These are phyloP conservation scores for Clavispora asparagi DNA, from an alignment of 805 yeast genomes.

Conservation along the genomic window DNA sequence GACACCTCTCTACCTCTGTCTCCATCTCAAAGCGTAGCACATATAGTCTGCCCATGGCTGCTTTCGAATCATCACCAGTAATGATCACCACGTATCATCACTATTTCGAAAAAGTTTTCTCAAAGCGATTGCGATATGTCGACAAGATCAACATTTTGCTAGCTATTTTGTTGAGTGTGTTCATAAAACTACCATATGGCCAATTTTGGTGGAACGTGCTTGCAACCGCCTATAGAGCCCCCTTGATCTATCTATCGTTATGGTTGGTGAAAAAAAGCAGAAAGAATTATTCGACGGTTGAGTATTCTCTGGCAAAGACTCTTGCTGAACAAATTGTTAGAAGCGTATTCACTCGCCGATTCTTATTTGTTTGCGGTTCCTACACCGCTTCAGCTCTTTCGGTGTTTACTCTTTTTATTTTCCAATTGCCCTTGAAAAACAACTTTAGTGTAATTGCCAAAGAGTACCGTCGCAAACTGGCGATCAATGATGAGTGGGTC, in stretches of 20 bases:
- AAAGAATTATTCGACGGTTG: conserved; percentile 23
- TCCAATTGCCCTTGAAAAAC: conserved; percentile 22
- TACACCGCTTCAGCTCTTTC: conserved; percentile 20
- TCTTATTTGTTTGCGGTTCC: conserved; percentile 13
- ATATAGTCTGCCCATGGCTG: neutral
- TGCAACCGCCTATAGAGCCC: conserved; percentile 22
- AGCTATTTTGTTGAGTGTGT: conserved; percentile 21
- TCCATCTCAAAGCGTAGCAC: neutral
- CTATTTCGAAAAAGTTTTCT: conserved; percentile 25
- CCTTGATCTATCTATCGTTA: conserved; percentile 26
- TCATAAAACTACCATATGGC: conserved; percentile 24
- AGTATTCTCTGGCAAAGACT: conserved; percentile 27
- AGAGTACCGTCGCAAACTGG: conserved; percentile 34
- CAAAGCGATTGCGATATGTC: conserved; percentile 32
- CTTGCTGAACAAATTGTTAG: conserved; percentile 24
- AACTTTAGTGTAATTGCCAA: conserved; percentile 31
- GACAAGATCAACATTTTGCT: conserved; percentile 25
- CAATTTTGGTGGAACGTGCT: conserved; percentile 28
- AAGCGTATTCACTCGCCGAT: conserved; percentile 15
- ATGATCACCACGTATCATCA: conserved; percentile 16
- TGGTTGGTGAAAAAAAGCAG: conserved; percentile 23
- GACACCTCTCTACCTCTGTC: neutral
- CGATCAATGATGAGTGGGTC: conserved; percentile 40
- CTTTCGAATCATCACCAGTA: neutral
- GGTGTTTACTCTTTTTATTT: conserved; percentile 20